Evolutionary conservation across 176 grass and related monocot genomes (phyloP).

Genomic region (Eleusine coracana): DNA sequence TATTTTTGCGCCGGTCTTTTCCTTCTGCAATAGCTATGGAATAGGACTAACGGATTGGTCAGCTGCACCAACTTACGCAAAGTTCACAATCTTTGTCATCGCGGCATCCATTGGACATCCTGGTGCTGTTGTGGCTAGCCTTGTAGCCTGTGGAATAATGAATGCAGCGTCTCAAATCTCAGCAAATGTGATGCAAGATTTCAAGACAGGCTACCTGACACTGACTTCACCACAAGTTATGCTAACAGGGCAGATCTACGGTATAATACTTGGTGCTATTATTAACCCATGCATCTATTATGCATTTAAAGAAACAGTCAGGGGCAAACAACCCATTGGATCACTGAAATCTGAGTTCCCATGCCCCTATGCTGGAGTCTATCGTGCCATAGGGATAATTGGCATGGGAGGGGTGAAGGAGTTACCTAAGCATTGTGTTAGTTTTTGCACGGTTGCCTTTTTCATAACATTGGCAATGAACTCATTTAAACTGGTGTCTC

Average conservation of each 20-base stretch:
- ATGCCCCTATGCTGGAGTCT: conserved; percentile 17
- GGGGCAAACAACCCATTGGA: neutral
- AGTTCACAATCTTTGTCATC: conserved; percentile 47
- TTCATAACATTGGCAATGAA: conserved; percentile 21
- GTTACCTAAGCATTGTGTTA: conserved; percentile 40
- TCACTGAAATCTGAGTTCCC: conserved; percentile 20
- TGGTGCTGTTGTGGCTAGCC: conserved; percentile 46
- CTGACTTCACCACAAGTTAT: conserved; percentile 50
- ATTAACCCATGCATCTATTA: conserved; percentile 40
- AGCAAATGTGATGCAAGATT: conserved; percentile 51
- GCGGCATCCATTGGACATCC: conserved; percentile 41
- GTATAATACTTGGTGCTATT: conserved; percentile 28
- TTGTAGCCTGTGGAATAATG: conserved; percentile 44
- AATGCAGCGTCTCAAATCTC: conserved; percentile 42
- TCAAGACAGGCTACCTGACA: conserved; percentile 59
- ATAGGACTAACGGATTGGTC: conserved; percentile 61
- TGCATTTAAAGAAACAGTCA: conserved; percentile 3
- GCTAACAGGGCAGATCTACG: conserved; percentile 46
- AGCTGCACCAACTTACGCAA: conserved; percentile 28
- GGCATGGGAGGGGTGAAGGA: conserved; percentile 43
- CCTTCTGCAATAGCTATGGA: conserved; percentile 56
- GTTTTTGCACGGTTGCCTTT: neutral
- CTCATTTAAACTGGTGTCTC: conserved; percentile 14
- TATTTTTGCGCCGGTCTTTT: conserved; percentile 14
- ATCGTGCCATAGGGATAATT: conserved; percentile 38